Evolutionary conservation across 2,329 filamentous ascomycete genomes (phyloP), one percentile per base, ranked within the genome.

Genomic region (Xylaria sp.): DNA sequence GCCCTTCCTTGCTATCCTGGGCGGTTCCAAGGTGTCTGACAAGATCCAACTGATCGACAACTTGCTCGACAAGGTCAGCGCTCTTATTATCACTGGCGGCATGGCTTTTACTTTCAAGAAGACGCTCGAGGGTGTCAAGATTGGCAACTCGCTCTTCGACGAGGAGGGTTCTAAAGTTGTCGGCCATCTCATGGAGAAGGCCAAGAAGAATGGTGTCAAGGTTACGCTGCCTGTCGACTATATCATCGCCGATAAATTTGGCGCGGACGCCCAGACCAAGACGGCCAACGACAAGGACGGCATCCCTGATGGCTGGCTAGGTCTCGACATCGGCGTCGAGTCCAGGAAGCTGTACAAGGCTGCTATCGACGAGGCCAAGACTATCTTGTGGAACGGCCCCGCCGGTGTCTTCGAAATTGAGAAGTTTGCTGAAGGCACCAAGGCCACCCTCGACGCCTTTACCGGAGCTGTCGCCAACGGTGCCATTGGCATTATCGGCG

Each of bases 41-140:
- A 99, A 99, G 91, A 99, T 99, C 82, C 94, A 98, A 87, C 89
- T 99, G 77, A 98, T 99, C 80, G 94, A 99, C 86, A 99, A 99
- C 88, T 88, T 99, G 75, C 91, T 99, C 75, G 93, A 94, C 84
- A 98, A 99, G 89, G 94, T 99, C 83, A 89, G 99, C 89, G 96
- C 91, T 82, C 89, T 99, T 75, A 92, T 99, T 83, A 92, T 99
- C 84, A 97, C 95, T 82, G 96, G 96, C 80, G 96, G 87, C 78
- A 99, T 99, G 96, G 94, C 96, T 72, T 99, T 98, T 86, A 99
- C 96, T 77, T 99, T 99, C 90, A 98, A 98, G 89, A 99, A 99
- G 90, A 95, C 94, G n/a, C 89, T 98, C 66, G 89, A 98, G 84
- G 87, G 89, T 80, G 91, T 98, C 79, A 88, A 91, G 82, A 99